These are phyloP conservation scores for Aspergillus fijiensis DNA, from an alignment of 2,329 filamentous ascomycete species.

Conservation along the genomic window DNA sequence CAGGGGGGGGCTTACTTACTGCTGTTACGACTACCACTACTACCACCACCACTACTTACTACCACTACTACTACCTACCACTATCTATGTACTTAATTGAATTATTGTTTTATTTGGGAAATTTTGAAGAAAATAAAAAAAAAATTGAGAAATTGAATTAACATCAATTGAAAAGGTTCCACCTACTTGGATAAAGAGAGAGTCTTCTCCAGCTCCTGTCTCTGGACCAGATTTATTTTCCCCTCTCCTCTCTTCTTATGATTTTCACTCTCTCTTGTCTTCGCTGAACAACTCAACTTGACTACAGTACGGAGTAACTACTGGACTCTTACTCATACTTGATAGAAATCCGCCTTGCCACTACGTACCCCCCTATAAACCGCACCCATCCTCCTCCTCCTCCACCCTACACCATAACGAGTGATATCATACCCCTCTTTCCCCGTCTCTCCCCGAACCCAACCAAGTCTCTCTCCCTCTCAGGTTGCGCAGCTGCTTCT, in stretches of 20 bases:
- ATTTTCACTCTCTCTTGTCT: constrained; percentile 16
- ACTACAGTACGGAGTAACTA: not conserved
- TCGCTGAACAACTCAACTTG: constrained; percentile 15
- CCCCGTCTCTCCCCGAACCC: not conserved
- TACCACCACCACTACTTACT: not conserved
- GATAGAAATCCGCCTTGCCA: not conserved
- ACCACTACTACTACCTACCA: not conserved
- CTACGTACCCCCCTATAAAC: constrained; percentile 4
- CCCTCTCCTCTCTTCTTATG: constrained; percentile 21
- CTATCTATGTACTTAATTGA: not conserved
- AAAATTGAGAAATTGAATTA: not conserved
- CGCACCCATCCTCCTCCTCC: constrained; percentile 8
- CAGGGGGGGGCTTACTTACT: not conserved
- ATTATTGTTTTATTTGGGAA: not conserved
- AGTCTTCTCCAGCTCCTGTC: constrained; percentile 10
- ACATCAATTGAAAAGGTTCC: constrained; percentile 6
- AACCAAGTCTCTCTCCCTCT: not conserved
- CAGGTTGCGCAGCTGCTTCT: constrained; percentile 1
- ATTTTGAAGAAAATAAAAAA: not conserved
- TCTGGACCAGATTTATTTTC: constrained; percentile 1
- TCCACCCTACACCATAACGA: not conserved
- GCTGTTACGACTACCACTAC: not conserved
- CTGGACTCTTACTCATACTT: not conserved
- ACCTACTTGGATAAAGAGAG: constrained; percentile 30
- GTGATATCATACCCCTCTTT: not conserved